Conservation (phyloP, 2,329 filamentous ascomycete species). For the Neopestalotiopsis rosae region DNA sequence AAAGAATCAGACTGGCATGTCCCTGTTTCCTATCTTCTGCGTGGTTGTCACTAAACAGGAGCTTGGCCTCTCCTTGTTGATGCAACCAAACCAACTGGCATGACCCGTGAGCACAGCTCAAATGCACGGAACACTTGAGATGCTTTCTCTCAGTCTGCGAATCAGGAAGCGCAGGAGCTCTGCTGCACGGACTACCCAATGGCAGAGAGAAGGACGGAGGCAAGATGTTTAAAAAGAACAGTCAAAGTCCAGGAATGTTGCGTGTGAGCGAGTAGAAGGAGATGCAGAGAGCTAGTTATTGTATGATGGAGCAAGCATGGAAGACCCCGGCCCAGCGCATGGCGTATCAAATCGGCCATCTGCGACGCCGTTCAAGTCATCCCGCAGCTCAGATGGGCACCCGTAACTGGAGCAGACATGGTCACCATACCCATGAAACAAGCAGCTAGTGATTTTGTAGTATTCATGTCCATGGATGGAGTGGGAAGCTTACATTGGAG, state of each 20-base stretch:
- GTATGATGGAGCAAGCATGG: slow-evolving; percentile 25
- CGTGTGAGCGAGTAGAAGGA: slow-evolving; percentile 18
- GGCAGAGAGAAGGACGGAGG: slow-evolving; percentile 25
- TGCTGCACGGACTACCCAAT: slow-evolving; percentile 27
- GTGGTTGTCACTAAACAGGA: slow-evolving; percentile 29
- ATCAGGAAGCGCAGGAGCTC: slow-evolving; percentile 21
- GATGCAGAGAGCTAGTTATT: slow-evolving; percentile 30
- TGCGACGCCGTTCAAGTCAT: slow-evolving; percentile 35
- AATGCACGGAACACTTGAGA: slow-evolving; percentile 16
- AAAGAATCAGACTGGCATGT: slow-evolving; percentile 18
- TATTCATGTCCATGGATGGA: slow-evolving; percentile 28
- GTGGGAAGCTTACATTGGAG: slow-evolving; percentile 14
- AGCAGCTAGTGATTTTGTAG: slow-evolving; percentile 32
- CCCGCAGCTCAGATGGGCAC: slow-evolving; percentile 22
- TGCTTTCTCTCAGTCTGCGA: slow-evolving; percentile 15
- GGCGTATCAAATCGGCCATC: slow-evolving; percentile 36
- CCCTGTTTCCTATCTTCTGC: slow-evolving; percentile 19
- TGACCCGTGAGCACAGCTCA: slow-evolving; percentile 35
- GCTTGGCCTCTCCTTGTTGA: slow-evolving; percentile 9
- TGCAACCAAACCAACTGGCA: slow-evolving; percentile 28
- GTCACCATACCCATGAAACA: slow-evolving; percentile 39
- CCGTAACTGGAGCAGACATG: slow-evolving; percentile 20
- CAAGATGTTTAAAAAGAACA: slow-evolving; percentile 21
- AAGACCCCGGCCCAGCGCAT: slow-evolving; percentile 36
- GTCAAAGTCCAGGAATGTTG: not conserved